Base-by-base conservation (phyloP, 495 filamentous ascomycete species). In the Trichoderma parareesei region DNA sequence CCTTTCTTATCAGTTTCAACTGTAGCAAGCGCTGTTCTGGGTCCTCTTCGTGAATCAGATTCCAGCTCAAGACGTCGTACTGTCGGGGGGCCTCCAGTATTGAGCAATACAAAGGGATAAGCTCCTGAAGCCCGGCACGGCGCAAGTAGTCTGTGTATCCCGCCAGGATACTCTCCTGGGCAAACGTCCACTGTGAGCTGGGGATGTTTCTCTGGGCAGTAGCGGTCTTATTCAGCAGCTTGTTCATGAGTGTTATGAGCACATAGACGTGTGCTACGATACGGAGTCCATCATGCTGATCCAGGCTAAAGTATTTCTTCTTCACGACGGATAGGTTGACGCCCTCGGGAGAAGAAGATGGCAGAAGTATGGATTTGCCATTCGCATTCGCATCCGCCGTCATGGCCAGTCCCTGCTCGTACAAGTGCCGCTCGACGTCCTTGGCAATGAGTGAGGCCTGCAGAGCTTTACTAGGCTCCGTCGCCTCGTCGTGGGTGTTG, bases 81-180 rank as follows among this genome's bases (percentile, higher is more conserved):
- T 72, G 67, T 61, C 81, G 74, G 1, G 73, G 65, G 27, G 72
- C 75, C 7, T 83, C 82, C 3, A 98, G 79, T 68, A 89, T 86
- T 37, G 90, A 88, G 44, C 89, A 92, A 75, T 99, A 99, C 3
- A 93, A 78, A 4, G 93, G 93, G 62, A 95, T 86, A 48, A 93
- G 74, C 60, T 91, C 85, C 53, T 87, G 82, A 59, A 94, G 81
- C 10, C 86, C 83, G 40, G 82, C 81, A 43, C 87, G 75, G 38
- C 88, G 82, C 13, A 98, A 80, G 65, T 88, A 87, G 67, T 90
- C 85, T 65, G 96, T 87, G 71, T 98, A 97, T 16, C 84, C 87
- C 1, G 90, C 81, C 66, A 94, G 81, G n/a, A 89, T 77, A 69
- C 86, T 85, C 67, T 93, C 88, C 63, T 81, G 74, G 18, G 68